Base-by-base conservation (phyloP, 805 yeast genomes). In the Zygoascus bituminiphila region DNA sequence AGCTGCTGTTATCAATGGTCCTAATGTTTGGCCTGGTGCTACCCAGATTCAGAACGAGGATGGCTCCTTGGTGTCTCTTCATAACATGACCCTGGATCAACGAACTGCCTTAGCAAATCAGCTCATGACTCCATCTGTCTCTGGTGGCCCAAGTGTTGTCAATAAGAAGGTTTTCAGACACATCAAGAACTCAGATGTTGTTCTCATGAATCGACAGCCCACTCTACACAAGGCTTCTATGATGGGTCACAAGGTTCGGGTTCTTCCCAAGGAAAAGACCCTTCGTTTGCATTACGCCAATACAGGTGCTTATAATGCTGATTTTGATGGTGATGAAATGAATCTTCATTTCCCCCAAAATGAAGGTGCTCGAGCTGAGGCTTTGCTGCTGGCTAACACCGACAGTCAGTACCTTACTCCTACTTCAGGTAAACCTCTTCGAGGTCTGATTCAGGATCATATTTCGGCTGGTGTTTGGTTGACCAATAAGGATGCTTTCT, bases 281-380 rank as follows among this genome's bases (percentile, higher is more conserved):
- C 73, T 93, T 60, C 80, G 99, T 63, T 73, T 93, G 67, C 99
- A 93, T 67, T 93, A 93, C 68, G 99, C 99, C 60, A 93, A 93
- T 69, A 93, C 98, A 41, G 97, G 97, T 70, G 97, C 98, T 40
- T 93, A 91, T 70, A 91, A 91, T 67, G 98, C 98, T 36, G 98
- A 91, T 77, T 91, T 93, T 61, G 98, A 91, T 70, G 98, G 98
- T 75, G 98, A 91, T 70, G 98, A 91, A 73, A 91, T 91, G 98
- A 91, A 91, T 67, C 84, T 91, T 96, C 98, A 91, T 71, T 91
- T 91, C 75, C 98, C 98, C 23, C 98, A 91, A 72, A 88, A 86
- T 68, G 97, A 91, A 71, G 86, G 87, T 58, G 98, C 98, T 8
- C 82, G 89, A 64, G 91, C 98, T 20, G 98, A 93, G 71, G 98